Conservation (phyloP, 495 filamentous ascomycete genomes). For the Achaetomiella virescens region DNA sequence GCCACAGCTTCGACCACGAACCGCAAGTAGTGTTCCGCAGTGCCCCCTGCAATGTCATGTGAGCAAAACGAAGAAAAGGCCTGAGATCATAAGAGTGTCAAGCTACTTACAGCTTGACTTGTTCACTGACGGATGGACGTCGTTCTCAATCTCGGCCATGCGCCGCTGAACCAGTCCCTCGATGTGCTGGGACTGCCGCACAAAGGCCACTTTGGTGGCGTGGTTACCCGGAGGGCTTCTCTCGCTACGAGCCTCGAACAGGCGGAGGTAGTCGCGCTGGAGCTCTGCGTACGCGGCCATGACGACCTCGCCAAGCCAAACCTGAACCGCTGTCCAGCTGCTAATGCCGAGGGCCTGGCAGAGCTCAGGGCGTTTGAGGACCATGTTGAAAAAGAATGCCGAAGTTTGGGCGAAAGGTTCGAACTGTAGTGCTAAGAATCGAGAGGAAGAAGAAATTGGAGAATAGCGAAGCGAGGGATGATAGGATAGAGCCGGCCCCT, state of each 20-base stretch:
- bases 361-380: not conserved
- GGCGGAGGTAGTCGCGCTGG: not conserved
- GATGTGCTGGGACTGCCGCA: not conserved
- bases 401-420: too few relatives aligned
- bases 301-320: not conserved
- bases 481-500: too few relatives aligned
- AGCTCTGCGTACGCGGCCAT: not conserved
- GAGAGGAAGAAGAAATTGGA: too few relatives aligned
- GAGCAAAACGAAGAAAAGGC: not conserved
- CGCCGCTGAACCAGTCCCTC: not conserved
- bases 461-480: too few relatives aligned
- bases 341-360: not conserved
- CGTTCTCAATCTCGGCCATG: not conserved
- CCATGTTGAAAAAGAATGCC: not conserved
- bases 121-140: not conserved
- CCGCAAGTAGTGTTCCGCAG: not conserved
- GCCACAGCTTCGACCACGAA: slow-evolving; percentile 2
- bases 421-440: not conserved
- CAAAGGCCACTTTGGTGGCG: not conserved
- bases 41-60: not conserved
- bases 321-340: slow-evolving; percentile 1
- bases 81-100: not conserved
- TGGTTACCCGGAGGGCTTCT: not conserved
- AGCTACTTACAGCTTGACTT: not conserved
- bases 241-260: not conserved